phyloP scores from a whole-genome alignment of 202 grass and related monocot species.

The Brachypodium distachyon region DNA sequence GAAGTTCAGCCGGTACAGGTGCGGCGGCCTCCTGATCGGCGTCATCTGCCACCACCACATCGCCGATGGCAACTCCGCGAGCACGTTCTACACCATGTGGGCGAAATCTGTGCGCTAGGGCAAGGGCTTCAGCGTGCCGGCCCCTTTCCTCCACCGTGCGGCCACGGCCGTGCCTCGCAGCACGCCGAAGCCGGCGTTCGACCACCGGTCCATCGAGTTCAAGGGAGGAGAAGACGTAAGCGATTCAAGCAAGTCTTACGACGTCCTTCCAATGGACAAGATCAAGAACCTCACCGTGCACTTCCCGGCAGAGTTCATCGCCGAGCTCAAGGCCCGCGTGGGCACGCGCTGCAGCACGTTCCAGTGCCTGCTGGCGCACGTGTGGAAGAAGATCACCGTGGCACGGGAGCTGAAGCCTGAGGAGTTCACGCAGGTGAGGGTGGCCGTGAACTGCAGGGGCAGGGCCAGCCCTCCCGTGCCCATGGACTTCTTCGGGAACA shows the following conservation, averaged over 20 bases:
- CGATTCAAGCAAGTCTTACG: background rate
- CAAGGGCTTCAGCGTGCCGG: background rate
- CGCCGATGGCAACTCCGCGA: conserved; percentile 30
- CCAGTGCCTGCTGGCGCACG: conserved; percentile 23
- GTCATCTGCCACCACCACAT: conserved; percentile 9
- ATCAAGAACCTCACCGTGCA: conserved; percentile 19
- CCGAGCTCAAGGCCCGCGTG: conserved; percentile 16
- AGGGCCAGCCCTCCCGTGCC: background rate
- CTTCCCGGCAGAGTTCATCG: conserved; percentile 24
- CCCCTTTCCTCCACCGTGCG: conserved; percentile 7
- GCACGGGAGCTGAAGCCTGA: background rate
- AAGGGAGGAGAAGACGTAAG: background rate
- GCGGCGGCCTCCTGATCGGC: conserved; percentile 30
- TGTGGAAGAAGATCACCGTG: conserved; percentile 30
- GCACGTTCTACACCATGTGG: conserved; percentile 15
- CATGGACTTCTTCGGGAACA: conserved; percentile 37
- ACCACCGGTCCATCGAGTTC: conserved; percentile 28
- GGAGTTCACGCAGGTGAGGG: conserved; percentile 26
- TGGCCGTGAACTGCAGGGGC: conserved; percentile 34
- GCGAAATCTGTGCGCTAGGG: conserved; percentile 7
- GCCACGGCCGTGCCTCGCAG: conserved; percentile 3
- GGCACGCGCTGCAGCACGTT: conserved; percentile 21
- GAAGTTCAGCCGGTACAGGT: conserved; percentile 30
- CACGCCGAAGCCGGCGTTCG: background rate
- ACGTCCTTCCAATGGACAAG: background rate